Evolutionary conservation across 2,329 filamentous ascomycete species (phyloP), one percentile per base, ranked within the genome.

Genomic region (Ilyonectria robusta): DNA sequence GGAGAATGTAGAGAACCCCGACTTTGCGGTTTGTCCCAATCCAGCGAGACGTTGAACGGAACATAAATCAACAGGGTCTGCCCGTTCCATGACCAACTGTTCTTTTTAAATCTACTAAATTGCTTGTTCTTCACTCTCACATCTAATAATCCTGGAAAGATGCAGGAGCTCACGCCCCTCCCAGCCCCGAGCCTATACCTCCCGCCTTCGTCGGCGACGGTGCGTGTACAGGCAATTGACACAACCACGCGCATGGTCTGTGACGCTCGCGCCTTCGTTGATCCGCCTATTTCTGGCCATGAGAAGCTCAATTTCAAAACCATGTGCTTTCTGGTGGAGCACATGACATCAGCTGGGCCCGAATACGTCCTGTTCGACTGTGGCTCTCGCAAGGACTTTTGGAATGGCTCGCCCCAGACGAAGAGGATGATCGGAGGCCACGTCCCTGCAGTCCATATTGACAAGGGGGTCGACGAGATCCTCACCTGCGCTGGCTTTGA

Each of bases 181-280:
- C 15, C 37, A n/a, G 37, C 23, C 11, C 55, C 55, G n/a, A 13
- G 8, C 13, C 55, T 58, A 17, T 2, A 33, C 17, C 23, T 58
- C 13, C 57, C 57, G 15, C 6, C 57, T 9, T 59, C 57, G n/a
- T n/a, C 42, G 9, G 26, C 23, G 10, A 61, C 37, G 6, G 58
- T 61, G 10, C 47, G 58, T 7, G 58, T 61, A 13, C 42, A 66
- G 35, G 62, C 69, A 15, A 64, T 73, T 48, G 71, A 73, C 37
- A 69, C 69, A n/a, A 70, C 71, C 5, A 62, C 69, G 1, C 51
- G 62, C 8, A 70, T 71, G 59, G 70, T 69, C 17, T 65, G 67
- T 44, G 59, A 62, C 31, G 61, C 63, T 13, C 29, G 50, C 13
- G 68, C 71, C 2, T 73, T 73, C 31, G 62, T 70, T 5, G 37